phyloP scores from a whole-genome alignment of 768 basidiomycete species.

The Amanita thiersii region DNA sequence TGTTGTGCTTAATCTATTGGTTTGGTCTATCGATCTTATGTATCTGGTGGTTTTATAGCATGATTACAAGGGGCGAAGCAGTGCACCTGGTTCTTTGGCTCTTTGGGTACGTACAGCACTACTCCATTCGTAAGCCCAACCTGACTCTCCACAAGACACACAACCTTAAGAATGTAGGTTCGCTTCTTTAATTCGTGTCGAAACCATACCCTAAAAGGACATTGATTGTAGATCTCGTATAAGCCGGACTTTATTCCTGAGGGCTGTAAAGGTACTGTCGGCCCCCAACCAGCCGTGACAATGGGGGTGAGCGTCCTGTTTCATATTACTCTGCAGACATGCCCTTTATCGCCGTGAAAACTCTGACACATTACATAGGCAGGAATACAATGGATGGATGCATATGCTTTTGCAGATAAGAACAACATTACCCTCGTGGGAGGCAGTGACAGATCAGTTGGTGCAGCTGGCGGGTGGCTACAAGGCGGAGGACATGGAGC shows the following conservation, averaged over 20 bases:
- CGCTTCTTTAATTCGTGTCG: neutral
- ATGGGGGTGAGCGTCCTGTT: conserved; percentile 2
- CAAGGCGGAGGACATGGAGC: conserved; percentile 13
- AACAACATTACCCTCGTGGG: conserved; percentile 7
- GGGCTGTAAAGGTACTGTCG: conserved; percentile 9
- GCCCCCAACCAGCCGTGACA: conserved; percentile 2
- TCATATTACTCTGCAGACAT: no score
- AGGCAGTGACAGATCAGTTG: conserved; percentile 8
- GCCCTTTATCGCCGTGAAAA: neutral
- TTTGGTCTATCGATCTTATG: neutral
- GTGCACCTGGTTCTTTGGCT: conserved; percentile 11
- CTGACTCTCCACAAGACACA: neutral
- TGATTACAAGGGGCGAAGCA: conserved; percentile 17
- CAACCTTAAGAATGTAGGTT: conserved; percentile 1
- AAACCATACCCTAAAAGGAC: conserved; percentile 1
- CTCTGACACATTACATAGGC: conserved; percentile 11
- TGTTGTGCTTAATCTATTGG: conserved; percentile 9
- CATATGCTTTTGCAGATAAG: conserved; percentile 2
- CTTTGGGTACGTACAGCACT: conserved; percentile 13
- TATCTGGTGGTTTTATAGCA: conserved; percentile 17
- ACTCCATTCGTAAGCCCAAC: neutral
- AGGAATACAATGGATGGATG: conserved; percentile 1
- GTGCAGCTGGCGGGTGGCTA: conserved; percentile 9
- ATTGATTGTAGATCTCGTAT: conserved; percentile 12
- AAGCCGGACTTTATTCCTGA: conserved; percentile 16